Evolutionary conservation across 129 eudicot species (phyloP), one percentile per base, ranked within the genome.

Genomic region (Gnaphalium uliginosum): DNA sequence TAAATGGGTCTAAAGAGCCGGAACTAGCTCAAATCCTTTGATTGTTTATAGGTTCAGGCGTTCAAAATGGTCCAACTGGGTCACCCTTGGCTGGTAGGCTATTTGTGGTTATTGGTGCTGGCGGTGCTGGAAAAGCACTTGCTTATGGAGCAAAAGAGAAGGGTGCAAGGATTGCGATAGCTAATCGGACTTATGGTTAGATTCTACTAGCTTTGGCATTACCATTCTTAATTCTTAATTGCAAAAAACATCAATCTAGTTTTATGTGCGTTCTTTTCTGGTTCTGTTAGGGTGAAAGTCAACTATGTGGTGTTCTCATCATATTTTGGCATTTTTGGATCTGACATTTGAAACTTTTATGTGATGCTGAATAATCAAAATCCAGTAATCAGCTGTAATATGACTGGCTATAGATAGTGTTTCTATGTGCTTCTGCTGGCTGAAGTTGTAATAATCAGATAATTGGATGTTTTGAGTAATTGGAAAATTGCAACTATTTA

Each of bases 101-200:
- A 25, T 91, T 94, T 88, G 90, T 94, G 15, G 96, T 94, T 51
- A 84, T 94, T 76, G 99, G 99, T 74, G 97, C 97, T 67, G 99
- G 99, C 26, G 97, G 99, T 76, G 99, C 99, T 65, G 96, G 96
- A 61, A 91, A 89, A 81, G 96, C 99, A 58, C 91, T 94, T 82
- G 99, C 99, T 60, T 94, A 83, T 84, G 99, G 99, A 56, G 99
- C 96, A 59, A 94, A 89, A 80, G 96, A 85, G 67, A 90, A 94
- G 86, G 99, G 99, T 72, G 97, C 99, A 29, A 84, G 96, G 74
- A 92, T 94, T 61, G 99, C 87, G 76, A 86, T 94, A 51, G 97
- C 99, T 41, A 91, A 94, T 79, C 91, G 97, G 58, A 94, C 96
- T 27, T 89, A 89, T 69, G 99, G 99, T 94, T 84, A 79, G 86